Evolutionary conservation across 2,329 filamentous ascomycete species (phyloP).

Genomic region (Fusarium sp.): DNA sequence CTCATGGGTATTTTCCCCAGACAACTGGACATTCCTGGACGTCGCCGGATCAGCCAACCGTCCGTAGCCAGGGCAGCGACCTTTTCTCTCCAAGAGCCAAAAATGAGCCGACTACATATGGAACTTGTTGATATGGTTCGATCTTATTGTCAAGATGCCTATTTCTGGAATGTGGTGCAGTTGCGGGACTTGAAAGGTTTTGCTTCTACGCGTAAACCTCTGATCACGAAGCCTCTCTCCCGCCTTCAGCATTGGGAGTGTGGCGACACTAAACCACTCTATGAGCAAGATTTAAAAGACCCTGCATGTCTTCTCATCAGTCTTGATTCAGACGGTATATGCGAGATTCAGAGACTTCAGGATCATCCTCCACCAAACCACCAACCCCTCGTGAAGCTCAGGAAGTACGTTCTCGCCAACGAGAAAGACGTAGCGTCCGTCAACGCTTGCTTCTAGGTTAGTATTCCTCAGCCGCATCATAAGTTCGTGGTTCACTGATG

Average conservation of each 20-base stretch:
- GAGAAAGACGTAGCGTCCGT: not conserved
- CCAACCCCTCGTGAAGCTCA: not conserved
- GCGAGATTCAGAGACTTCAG: not conserved
- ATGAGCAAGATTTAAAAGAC: fast-evolving
- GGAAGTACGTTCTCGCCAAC: not conserved
- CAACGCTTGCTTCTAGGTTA: not conserved
- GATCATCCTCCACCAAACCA: not conserved
- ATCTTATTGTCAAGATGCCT: not conserved
- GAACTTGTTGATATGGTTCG: not conserved
- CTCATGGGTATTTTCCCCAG: not conserved
- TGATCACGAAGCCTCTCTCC: not conserved
- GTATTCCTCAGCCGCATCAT: not conserved
- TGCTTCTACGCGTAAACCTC: not conserved
- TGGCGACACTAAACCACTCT: not conserved
- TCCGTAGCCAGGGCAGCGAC: not conserved
- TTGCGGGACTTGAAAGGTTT: not conserved
- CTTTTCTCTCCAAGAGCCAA: no score
- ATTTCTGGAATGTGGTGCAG: not conserved
- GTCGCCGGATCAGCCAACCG: no score
- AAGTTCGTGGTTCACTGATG: not conserved
- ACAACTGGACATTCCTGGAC: not conserved
- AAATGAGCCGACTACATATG: not conserved
- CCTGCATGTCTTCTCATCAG: not conserved
- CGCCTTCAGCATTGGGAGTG: not conserved
- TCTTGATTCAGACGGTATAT: not conserved